Evolutionary conservation across 768 basidiomycete genomes (phyloP).

Genomic region (Suillus variegatus): DNA sequence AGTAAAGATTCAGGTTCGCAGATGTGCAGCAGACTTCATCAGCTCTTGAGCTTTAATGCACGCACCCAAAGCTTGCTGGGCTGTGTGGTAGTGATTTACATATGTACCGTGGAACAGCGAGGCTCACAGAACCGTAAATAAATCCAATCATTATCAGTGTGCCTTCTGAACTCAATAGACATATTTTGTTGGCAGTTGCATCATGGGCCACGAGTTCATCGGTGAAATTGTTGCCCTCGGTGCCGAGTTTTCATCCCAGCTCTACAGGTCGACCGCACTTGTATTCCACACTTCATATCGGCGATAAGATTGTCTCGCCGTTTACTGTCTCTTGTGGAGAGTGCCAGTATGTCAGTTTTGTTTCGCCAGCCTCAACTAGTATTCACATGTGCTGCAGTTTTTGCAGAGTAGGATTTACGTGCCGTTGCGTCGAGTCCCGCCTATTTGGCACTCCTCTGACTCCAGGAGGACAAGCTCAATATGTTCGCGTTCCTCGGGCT

Average conservation of each 20-base stretch:
- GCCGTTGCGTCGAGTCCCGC: conserved; percentile 58
- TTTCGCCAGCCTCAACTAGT: not conserved
- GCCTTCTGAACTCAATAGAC: conserved; percentile 2
- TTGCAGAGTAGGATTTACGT: conserved; percentile 74
- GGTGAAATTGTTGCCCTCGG: conserved; percentile 74
- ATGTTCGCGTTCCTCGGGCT: conserved; percentile 74
- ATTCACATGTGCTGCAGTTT: conserved; percentile 41
- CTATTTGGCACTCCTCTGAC: conserved; percentile 69
- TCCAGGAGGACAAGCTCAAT: conserved; percentile 80
- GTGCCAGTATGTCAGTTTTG: conserved; percentile 60
- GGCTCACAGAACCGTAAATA: conserved; percentile 53
- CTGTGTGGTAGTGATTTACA: conserved; percentile 79
- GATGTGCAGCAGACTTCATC: not conserved
- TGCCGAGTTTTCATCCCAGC: conserved; percentile 48
- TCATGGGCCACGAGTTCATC: conserved; percentile 77
- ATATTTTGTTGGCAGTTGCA: conserved; percentile 42
- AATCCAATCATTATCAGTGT: not conserved
- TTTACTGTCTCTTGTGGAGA: conserved; percentile 86
- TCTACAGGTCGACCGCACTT: conserved; percentile 54
- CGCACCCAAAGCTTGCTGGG: conserved; percentile 52
- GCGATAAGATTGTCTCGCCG: conserved; percentile 78
- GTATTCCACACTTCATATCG: conserved; percentile 64
- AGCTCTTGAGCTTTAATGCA: conserved; percentile 1
- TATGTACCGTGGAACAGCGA: conserved; percentile 66
- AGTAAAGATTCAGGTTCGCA: conserved; percentile 65